Percentiles rank a stretch among this genome's conserved stretches.
Evolutionary conservation across 2,329 filamentous ascomycete species (phyloP).

Genomic region (Corinectria fuckeliana): DNA sequence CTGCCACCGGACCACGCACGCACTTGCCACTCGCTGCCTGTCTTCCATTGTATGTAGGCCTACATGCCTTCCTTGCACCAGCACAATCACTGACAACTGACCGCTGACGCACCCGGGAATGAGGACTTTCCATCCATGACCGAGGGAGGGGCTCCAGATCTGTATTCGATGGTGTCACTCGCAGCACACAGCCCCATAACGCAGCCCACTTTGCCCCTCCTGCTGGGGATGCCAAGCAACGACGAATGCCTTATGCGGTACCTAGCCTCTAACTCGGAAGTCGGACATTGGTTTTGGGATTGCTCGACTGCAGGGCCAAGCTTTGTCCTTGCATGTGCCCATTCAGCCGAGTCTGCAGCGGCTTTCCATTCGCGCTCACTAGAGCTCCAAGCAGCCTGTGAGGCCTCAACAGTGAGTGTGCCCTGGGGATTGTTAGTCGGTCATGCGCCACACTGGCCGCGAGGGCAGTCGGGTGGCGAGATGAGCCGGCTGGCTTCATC

Average conservation of each 20-base stretch:
- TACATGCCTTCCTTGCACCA: background rate
- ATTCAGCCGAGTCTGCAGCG: background rate
- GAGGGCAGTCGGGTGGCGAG: background rate
- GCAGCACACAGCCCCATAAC: constrained; percentile 13
- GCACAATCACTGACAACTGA: background rate
- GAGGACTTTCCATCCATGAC: background rate
- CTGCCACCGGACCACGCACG: background rate
- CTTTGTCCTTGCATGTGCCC: background rate
- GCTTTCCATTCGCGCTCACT: background rate
- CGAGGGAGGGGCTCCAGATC: background rate
- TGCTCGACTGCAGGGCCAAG: constrained; percentile 3
- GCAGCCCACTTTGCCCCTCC: constrained; percentile 3
- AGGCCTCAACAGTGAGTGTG: background rate
- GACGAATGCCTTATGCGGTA: background rate
- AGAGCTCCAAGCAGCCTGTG: background rate
- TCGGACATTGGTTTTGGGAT: background rate
- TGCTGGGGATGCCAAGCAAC: constrained; percentile 8
- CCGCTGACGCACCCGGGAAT: background rate
- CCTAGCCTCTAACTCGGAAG: background rate
- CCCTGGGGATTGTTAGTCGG: background rate
- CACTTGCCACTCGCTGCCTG: background rate
- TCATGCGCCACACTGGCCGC: constrained; percentile 19
- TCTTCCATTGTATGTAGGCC: background rate
- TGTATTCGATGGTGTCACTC: constrained; percentile 10
- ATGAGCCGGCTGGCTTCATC: background rate